A percentile compares a stretch with the other conserved stretches of the same genome.
phyloP scores from a whole-genome alignment of 306 rosid species.

The Dryas alaskensis region DNA sequence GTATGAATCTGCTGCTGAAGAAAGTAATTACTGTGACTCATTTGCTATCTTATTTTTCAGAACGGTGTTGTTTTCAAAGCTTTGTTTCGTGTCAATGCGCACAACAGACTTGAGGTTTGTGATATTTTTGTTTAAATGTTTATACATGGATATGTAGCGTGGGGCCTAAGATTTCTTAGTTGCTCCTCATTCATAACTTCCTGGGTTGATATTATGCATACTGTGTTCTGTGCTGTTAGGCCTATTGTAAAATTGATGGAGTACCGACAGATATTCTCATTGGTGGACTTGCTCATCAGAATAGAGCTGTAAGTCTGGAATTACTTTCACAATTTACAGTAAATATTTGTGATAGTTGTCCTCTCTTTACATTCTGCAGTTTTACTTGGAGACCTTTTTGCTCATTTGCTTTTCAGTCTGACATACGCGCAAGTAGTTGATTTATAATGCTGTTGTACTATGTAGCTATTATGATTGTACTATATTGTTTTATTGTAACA shows the following conservation, averaged over 20 bases:
- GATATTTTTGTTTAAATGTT: neutral
- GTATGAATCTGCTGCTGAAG: neutral
- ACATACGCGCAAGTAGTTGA: neutral
- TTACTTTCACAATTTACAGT: slow-evolving; percentile 7
- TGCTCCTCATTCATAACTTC: slow-evolving; percentile 17
- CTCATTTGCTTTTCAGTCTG: neutral
- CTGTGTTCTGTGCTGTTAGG: slow-evolving; percentile 40
- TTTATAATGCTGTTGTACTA: neutral
- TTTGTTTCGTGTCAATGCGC: slow-evolving; percentile 73
- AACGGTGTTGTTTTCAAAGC: slow-evolving; percentile 70
- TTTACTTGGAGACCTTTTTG: neutral
- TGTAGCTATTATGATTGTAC: too few species aligned
- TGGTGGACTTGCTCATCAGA: slow-evolving; percentile 66
- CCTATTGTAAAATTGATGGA: slow-evolving; percentile 86
- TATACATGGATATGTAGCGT: neutral
- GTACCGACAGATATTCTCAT: slow-evolving; percentile 68
- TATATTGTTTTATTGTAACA: neutral
- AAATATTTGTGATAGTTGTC: neutral
- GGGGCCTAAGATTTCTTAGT: slow-evolving; percentile 1
- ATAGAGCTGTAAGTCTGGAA: slow-evolving; percentile 82
- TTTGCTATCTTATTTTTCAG: slow-evolving; percentile 49
- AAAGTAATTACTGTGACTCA: neutral
- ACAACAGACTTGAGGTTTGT: slow-evolving; percentile 76
- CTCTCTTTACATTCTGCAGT: neutral
- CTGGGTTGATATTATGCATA: neutral